Evolutionary conservation across 139 green algal genomes (phyloP), one percentile per base, ranked within the genome.

Genomic region (Chlamydomonas asymmetrica): DNA sequence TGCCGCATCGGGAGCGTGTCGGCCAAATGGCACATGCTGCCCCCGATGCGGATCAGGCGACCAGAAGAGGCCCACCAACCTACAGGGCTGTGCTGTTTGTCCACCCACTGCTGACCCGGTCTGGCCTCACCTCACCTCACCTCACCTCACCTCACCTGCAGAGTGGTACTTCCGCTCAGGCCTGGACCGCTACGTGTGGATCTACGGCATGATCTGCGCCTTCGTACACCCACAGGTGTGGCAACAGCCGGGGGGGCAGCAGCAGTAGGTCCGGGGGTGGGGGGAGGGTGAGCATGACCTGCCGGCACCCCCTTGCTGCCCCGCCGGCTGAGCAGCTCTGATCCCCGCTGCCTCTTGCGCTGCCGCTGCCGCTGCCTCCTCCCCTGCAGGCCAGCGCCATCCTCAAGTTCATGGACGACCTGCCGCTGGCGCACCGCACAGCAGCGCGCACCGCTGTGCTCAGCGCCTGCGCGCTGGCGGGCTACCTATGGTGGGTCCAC

Each of bases 141-240:
- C 32, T 23, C 50, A 5, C 3, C 8, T 2, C 29, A 29, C 1
- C 56, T 40, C 0, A n/a, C n/a, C 2, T 78, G 60, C 87, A 94
- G 92, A 97, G 78, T 97, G 92, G 92, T 93, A 90, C 74, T 98
- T 98, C 87, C 90, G 95, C 54, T 97, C 92, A 4, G 87, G 81
- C 16, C 85, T 98, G 54, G 95, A 98, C 79, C 82, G 95, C 48
- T 98, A 97, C 79, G 81, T 98, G 32, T 98, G 95, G 95, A 97
- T 98, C 64, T 91, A 93, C 56, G 95, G 95, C 80, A 98, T 98
- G 95, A 34, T 97, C 3, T 98, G 91, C 59, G 95, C 93, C 8
- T 95, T 87, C 66, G 40, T 94, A 29, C 93, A 98, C 79, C 94
- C 85, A 63, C 45, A 79, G 39, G 73, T 88, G 45, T 34, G 63